These are phyloP conservation scores for Globisporangium spiculum DNA, from an alignment of 352 stramenopile species.

Conservation along the genomic window DNA sequence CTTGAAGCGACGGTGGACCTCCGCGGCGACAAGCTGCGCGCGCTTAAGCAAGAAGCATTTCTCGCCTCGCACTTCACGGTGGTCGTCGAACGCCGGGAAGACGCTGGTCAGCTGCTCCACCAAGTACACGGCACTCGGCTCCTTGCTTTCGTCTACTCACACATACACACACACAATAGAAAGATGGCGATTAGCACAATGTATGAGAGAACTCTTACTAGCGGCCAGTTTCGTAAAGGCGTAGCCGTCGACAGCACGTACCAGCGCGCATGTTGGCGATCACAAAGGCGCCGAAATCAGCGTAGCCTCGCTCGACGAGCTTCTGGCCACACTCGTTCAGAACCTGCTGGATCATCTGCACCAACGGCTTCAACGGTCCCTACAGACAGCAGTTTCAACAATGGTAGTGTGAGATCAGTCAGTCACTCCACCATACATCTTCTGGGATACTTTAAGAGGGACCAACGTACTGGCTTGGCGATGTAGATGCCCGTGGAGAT, in stretches of 20 bases:
- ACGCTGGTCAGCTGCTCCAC: constrained; percentile 48
- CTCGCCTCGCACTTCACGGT: constrained; percentile 41
- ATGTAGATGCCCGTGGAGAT: constrained; percentile 78
- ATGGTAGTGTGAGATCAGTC: background rate
- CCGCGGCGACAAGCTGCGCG: constrained; percentile 51
- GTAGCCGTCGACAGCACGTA: background rate
- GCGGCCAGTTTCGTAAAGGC: background rate
- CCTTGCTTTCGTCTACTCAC: constrained; percentile 14
- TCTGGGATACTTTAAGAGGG: background rate
- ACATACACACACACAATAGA: background rate
- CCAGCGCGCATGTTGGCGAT: constrained; percentile 39
- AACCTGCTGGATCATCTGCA: constrained; percentile 54
- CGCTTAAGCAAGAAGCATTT: constrained; percentile 71
- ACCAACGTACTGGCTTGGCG: constrained; percentile 57
- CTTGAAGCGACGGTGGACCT: constrained; percentile 66
- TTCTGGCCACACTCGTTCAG: constrained; percentile 62
- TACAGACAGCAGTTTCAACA: constrained; percentile 6
- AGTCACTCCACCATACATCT: background rate
- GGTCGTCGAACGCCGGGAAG: constrained; percentile 77
- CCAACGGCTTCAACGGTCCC: constrained; percentile 67
- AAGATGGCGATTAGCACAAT: background rate
- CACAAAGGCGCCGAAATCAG: constrained; percentile 77
- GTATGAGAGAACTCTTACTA: too few relatives aligned
- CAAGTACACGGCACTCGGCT: constrained; percentile 46
- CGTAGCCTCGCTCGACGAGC: constrained; percentile 43